These are phyloP conservation scores for thale cress (Arabidopsis thaliana) DNA, from an alignment of 345 rosid species.

Conservation along the genomic window TAIR10.1 NC_003076.8:3572001-3572500, in stretches of 20 bases:
- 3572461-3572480: slow-evolving; percentile 59
- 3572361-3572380: slow-evolving; percentile 21
- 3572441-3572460: slow-evolving; percentile 45
- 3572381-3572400: slow-evolving; percentile 42
- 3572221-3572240: slow-evolving; percentile 73
- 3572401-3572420: slow-evolving; percentile 43
- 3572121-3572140: slow-evolving; percentile 50
- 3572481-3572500: slow-evolving; percentile 70
- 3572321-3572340: not conserved
- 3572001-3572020: slow-evolving; percentile 51
- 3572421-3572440: slow-evolving; percentile 44
- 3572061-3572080: slow-evolving; percentile 46
- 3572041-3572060: slow-evolving; percentile 43
- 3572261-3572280: slow-evolving; percentile 66
- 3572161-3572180: slow-evolving; percentile 65
- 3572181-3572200: slow-evolving; percentile 75
- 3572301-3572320: not conserved
- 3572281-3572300: not conserved
- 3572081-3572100: slow-evolving; percentile 50
- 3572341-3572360: not conserved
- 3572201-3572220: slow-evolving; percentile 71
- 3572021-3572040: slow-evolving; percentile 38
- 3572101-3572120: slow-evolving; percentile 56
- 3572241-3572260: slow-evolving; percentile 58
- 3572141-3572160: slow-evolving; percentile 60